Conservation (phyloP, 768 basidiomycete species). For the Pleurotus salmoneostramineus region DNA sequence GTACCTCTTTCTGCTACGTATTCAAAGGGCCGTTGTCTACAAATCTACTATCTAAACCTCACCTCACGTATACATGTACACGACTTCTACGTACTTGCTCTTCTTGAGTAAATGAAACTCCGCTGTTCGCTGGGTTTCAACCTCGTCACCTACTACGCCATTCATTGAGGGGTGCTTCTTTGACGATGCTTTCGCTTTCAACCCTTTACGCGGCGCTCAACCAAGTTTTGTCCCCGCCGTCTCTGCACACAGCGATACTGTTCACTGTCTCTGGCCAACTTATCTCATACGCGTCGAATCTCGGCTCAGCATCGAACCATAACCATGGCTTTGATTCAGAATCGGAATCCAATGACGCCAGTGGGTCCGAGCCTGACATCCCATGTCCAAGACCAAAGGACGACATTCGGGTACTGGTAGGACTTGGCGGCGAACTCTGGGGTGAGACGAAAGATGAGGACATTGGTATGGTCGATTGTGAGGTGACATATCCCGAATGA, state of each 20-base stretch:
- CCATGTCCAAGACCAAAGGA: conserved; percentile 41
- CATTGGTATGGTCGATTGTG: conserved; percentile 72
- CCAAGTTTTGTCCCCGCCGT: conserved; percentile 55
- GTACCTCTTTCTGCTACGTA: too few relatives aligned
- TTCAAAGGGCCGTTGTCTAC: too few relatives aligned
- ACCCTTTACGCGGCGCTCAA: conserved; percentile 46
- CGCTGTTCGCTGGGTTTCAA: neutral
- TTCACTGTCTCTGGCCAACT: conserved; percentile 74
- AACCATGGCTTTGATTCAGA: neutral
- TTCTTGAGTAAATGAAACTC: neutral
- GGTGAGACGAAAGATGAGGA: conserved; percentile 66
- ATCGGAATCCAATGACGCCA: neutral
- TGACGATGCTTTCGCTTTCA: neutral
- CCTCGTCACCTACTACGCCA: neutral
- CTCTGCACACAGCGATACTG: conserved; percentile 67
- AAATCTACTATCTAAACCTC: too few relatives aligned
- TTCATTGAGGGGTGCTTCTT: neutral
- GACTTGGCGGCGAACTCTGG: conserved; percentile 75
- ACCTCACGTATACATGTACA: too few relatives aligned
- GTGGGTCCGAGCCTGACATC: neutral
- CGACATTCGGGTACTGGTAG: conserved; percentile 68
- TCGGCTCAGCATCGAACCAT: conserved; percentile 10
- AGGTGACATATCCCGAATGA: conserved; percentile 39
- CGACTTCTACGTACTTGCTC: too few relatives aligned
- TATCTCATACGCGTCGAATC: conserved; percentile 58